Conservation (phyloP, 2,329 filamentous ascomycete genomes). For the Dothiorella sarmentorum region DNA sequence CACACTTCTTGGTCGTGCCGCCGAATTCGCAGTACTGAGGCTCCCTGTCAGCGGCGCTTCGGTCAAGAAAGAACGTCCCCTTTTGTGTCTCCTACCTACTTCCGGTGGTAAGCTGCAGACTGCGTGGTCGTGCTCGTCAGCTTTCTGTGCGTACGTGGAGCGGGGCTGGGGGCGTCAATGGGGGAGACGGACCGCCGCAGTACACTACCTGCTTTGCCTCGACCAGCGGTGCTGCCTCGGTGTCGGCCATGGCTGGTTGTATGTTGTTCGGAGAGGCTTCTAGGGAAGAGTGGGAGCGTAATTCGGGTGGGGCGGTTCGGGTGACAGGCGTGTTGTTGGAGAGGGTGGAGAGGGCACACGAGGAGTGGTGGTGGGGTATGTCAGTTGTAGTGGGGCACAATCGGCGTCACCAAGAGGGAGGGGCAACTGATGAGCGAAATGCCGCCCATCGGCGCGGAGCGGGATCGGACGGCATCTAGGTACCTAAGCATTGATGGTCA, state of each 20-base stretch:
- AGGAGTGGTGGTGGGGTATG: constrained; percentile 7
- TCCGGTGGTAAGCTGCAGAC: constrained; percentile 65
- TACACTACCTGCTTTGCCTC: constrained; percentile 57
- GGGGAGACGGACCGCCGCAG: constrained; percentile 54
- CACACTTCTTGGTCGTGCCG: constrained; percentile 92
- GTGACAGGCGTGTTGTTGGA: neutral
- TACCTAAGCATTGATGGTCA: neutral
- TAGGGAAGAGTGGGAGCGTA: neutral
- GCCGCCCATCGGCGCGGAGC: neutral
- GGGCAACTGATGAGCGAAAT: neutral
- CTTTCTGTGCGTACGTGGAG: neutral
- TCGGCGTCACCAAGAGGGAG: constrained; percentile 6
- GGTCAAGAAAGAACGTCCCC: neutral
- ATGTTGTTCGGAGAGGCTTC: neutral
- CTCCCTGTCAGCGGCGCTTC: neutral
- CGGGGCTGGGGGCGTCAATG: neutral
- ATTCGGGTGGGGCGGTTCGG: neutral
- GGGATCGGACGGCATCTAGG: too few species aligned
- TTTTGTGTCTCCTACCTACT: constrained; percentile 49
- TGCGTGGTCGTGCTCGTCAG: constrained; percentile 26
- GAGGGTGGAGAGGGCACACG: neutral
- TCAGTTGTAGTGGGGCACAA: constrained; percentile 1
- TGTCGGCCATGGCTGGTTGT: constrained; percentile 19
- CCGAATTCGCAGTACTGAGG: constrained; percentile 95
- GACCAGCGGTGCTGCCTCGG: constrained; percentile 22